Base-by-base conservation (phyloP, 2,329 filamentous ascomycete genomes). In the Emmonsia crescens region DNA sequence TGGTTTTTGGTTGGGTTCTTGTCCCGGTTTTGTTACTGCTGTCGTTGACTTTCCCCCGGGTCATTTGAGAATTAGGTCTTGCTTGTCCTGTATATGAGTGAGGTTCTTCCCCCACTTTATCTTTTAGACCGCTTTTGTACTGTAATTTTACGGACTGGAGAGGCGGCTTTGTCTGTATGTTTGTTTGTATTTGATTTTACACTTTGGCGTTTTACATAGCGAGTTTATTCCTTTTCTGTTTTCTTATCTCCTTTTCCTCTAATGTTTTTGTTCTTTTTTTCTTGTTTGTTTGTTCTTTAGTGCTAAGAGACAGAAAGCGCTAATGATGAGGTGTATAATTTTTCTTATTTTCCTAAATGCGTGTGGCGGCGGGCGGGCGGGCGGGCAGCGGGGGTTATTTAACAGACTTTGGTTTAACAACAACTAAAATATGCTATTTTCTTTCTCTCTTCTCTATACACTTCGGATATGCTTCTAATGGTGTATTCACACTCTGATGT, bases 181-280 rank as follows among this genome's bases (percentile, higher is more conserved):
- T 16, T 54, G 14, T 33, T 24, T 56, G 24, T 29, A 33, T 55
- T 55, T 38, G 12, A 0, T 12, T 40, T 44, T 51, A n/a, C 27
- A 51, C 29, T 42, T 56, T 64, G 64, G 61, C 42, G 31, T 64
- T 63, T 63, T 36, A 49, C 59, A 61, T 62, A 57, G 59, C 59
- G 38, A 62, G 54, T 63, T 62, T n/a, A n/a, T 48, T 57, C 67
- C 66, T 66, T 60, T 59, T 63, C 3, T 46, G 44, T 66, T 66
- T 63, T 64, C 55, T 62, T 49, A 55, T 60, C 59, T 62, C 63
- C 58, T 57, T 62, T 64, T 61, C 63, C 54, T 63, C 29, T 10
- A 54, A n/a, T n/a, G n/a, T n/a, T n/a, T n/a, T n/a, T n/a, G n/a
- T n/a, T n/a, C n/a, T n/a, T 59, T 66, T 66, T 66, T 64, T 64